A percentile compares a stretch with the other conserved stretches of the same genome.
Conservation (phyloP, 2,329 filamentous ascomycete species). For the Elsinoe arachidis region DNA sequence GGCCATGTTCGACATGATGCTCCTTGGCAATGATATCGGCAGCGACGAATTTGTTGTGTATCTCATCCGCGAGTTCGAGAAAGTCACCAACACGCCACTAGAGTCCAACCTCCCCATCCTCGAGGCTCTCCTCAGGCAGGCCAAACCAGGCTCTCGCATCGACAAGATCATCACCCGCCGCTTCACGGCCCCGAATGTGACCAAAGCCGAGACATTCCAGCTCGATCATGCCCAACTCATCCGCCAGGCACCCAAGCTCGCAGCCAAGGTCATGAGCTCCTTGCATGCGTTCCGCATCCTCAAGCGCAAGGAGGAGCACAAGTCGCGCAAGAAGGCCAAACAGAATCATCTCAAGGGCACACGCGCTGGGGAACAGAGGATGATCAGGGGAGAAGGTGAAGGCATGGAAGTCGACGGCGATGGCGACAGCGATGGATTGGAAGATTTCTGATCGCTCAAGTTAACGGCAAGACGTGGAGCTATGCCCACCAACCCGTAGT, state of each 20-base stretch:
- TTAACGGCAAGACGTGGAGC: too few species aligned
- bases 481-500: too few species aligned
- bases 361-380: too few species aligned
- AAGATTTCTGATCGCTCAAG: not conserved
- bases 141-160: not conserved
- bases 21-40: not conserved
- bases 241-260: not conserved
- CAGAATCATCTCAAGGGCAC: too few species aligned
- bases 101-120: not conserved
- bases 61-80: not conserved
- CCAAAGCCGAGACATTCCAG: not conserved
- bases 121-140: not conserved
- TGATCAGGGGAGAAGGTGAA: not conserved
- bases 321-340: too few species aligned
- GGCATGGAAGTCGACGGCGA: not conserved
- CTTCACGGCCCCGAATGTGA: not conserved
- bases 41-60: not conserved
- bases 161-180: not conserved
- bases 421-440: not conserved
- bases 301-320: too few species aligned
- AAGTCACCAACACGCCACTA: not conserved
- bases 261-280: not conserved
- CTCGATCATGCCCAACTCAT: not conserved
- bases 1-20: not conserved
- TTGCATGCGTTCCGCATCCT: not conserved